Evolutionary conservation across 139 green algal genomes (phyloP).

Genomic region (Volvox reticuliferus): DNA sequence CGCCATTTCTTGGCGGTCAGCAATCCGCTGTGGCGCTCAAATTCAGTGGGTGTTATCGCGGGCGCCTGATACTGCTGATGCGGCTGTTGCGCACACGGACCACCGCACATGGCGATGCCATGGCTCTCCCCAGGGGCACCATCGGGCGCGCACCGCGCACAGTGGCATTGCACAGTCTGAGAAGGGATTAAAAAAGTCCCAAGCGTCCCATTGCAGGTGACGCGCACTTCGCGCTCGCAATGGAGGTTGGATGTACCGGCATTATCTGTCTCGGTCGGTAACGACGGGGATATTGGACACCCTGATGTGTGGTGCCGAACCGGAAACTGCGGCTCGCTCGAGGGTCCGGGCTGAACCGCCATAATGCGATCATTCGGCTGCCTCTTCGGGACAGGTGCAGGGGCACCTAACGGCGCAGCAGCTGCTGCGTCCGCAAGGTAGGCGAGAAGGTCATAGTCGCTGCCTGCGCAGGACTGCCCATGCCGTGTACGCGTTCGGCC

Average conservation of each 20-base stretch:
- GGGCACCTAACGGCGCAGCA: neutral
- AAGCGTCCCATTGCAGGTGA: conserved; percentile 53
- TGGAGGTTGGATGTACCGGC: neutral
- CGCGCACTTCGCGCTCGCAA: conserved; percentile 1
- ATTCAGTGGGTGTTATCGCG: conserved; percentile 79
- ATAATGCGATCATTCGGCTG: neutral
- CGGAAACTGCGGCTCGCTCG: neutral
- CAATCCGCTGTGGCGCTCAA: conserved; percentile 81
- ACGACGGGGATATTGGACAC: neutral
- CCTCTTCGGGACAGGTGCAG: neutral
- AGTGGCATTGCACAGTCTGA: conserved; percentile 47
- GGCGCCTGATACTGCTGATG: neutral
- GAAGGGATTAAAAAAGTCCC: conserved; percentile 48
- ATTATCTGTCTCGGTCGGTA: neutral
- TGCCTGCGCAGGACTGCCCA: neutral
- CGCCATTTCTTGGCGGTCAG: conserved; percentile 82
- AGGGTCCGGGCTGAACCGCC: neutral
- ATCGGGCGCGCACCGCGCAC: conserved; percentile 5
- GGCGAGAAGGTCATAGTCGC: conserved; percentile 33
- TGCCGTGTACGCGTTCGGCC: neutral
- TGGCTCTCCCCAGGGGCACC: neutral
- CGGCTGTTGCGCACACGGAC: neutral
- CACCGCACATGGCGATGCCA: neutral
- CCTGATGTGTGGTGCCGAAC: neutral
- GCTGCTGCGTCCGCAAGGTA: conserved; percentile 38